phyloP scores from a whole-genome alignment of 2,329 filamentous ascomycete species.

The Xylariaceae sp. region DNA sequence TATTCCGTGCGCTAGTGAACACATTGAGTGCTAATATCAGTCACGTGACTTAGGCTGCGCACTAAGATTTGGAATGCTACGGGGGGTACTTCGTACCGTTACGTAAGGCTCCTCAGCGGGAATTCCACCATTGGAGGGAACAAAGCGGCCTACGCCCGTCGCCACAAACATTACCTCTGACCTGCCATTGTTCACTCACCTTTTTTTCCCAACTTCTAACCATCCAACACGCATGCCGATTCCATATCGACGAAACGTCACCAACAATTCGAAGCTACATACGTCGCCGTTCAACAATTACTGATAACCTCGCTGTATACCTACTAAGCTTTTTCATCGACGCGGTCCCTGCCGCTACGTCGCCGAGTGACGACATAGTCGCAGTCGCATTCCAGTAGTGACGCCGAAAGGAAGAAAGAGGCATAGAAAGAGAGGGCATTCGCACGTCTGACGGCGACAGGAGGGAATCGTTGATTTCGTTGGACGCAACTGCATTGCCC shows the following conservation, averaged over 20 bases:
- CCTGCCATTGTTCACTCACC: too few relatives aligned
- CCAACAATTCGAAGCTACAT: neutral
- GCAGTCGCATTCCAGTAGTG: neutral
- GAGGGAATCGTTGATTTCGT: neutral
- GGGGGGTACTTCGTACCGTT: too few relatives aligned
- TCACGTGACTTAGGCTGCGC: too few relatives aligned
- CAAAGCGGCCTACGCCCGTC: too few relatives aligned
- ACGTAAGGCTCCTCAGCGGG: too few relatives aligned
- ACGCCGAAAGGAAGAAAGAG: neutral
- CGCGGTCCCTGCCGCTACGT: slow-evolving; percentile 7
- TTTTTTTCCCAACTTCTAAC: neutral
- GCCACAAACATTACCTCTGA: neutral
- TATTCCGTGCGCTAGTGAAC: too few relatives aligned
- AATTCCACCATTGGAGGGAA: too few relatives aligned
- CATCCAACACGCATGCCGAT: neutral
- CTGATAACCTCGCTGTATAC: neutral
- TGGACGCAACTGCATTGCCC: neutral
- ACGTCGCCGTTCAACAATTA: neutral
- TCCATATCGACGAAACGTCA: neutral
- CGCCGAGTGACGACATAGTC: slow-evolving; percentile 21
- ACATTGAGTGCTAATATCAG: too few relatives aligned
- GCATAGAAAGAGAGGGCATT: slow-evolving; percentile 2
- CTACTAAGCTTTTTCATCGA: neutral
- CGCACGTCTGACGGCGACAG: neutral
- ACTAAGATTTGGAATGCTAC: too few relatives aligned